Conservation (phyloP, 192 early-diverging fungal genomes). For the Paraglomus brasilianum region DNA sequence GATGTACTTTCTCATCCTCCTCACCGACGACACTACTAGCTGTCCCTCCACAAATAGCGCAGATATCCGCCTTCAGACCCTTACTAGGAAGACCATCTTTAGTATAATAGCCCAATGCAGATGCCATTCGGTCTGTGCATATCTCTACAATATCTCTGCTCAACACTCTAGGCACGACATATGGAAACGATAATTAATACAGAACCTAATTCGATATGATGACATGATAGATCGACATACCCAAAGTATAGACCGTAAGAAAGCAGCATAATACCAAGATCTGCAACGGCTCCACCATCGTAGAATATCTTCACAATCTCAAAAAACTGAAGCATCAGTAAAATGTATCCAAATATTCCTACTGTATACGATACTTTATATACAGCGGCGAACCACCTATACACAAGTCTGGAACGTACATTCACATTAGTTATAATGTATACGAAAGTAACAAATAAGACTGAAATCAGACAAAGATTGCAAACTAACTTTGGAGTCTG, state of each 20-base stretch:
- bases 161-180: constrained; percentile 41
- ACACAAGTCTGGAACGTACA: constrained; percentile 45
- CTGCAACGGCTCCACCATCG: constrained; percentile 38
- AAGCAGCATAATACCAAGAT: constrained; percentile 49
- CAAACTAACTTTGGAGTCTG: constrained; percentile 49
- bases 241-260: constrained; percentile 64
- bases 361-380: constrained; percentile 59
- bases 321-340: constrained; percentile 55
- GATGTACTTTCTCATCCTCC: constrained; percentile 39
- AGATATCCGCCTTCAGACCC: constrained; percentile 51
- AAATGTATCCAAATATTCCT: constrained; percentile 53
- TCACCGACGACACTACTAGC: background rate
- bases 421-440: background rate
- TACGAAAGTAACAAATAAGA: background rate
- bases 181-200: too few species aligned
- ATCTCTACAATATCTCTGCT: constrained; percentile 64
- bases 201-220: background rate
- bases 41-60: constrained; percentile 54
- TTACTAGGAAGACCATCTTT: constrained; percentile 61
- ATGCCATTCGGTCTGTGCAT: constrained; percentile 61
- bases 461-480: background rate
- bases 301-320: constrained; percentile 47
- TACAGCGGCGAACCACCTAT: constrained; percentile 60
- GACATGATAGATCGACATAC: constrained; percentile 33
- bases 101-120: constrained; percentile 60